Percentiles rank a stretch among this genome's conserved stretches.
These are phyloP conservation scores for Sporothrix sp. DNA, from an alignment of 2,329 filamentous ascomycete species.

Conservation along the genomic window DNA sequence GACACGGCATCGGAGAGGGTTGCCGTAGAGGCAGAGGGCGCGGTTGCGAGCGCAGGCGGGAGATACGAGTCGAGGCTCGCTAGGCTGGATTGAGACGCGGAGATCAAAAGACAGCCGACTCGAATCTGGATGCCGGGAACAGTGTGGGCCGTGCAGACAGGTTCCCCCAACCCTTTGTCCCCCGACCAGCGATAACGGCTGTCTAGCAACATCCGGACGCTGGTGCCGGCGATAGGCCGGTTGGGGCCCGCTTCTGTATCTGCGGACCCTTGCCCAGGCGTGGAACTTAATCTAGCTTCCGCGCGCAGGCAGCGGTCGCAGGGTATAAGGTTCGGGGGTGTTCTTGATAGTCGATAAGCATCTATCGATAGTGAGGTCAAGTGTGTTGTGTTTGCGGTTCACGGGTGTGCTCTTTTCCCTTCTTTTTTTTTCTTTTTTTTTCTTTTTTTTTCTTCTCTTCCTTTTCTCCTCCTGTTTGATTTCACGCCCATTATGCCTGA, in stretches of 20 bases:
- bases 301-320: no score
- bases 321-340: neutral
- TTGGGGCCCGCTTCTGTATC: neutral
- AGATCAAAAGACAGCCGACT: neutral
- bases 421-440: neutral
- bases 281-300: constrained; percentile 1
- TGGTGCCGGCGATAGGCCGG: no score
- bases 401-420: neutral
- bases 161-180: neutral
- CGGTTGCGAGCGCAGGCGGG: no score
- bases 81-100: neutral
- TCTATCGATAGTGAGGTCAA: neutral
- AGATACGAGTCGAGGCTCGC: neutral
- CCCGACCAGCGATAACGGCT: neutral
- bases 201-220: neutral
- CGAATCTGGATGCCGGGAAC: neutral
- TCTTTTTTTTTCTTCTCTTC: neutral
- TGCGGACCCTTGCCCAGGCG: neutral
- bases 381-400: no score
- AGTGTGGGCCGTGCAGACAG: neutral
- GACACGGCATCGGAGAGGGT: no score
- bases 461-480: neutral
- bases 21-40: neutral
- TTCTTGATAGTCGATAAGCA: constrained; percentile 3
- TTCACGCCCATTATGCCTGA: neutral